phyloP scores from a whole-genome alignment of 1,284 basidiomycete species.

The Veloporphyrellus conicus region DNA sequence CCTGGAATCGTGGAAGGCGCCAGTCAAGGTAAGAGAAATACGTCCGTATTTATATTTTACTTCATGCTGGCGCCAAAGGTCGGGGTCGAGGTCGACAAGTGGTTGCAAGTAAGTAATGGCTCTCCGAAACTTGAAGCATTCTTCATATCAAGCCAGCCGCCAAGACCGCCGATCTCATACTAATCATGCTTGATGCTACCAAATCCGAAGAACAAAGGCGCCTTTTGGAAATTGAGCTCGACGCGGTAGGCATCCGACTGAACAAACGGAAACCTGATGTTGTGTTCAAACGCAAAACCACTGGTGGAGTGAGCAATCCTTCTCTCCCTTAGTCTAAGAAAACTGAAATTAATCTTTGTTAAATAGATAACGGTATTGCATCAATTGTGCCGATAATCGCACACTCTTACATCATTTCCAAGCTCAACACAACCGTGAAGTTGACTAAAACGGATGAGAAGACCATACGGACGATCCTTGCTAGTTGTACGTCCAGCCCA shows the following conservation, averaged over 20 bases:
- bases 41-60: background rate
- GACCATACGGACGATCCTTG: slow-evolving; percentile 87
- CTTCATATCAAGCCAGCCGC: slow-evolving; percentile 50
- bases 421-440: slow-evolving; percentile 89
- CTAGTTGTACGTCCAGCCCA: slow-evolving; percentile 59
- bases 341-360: background rate
- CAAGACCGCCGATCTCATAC: slow-evolving; percentile 93
- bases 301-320: slow-evolving; percentile 72
- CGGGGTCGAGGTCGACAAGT: slow-evolving; percentile 95
- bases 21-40: slow-evolving; percentile 56
- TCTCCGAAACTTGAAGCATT: background rate
- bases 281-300: slow-evolving; percentile 80
- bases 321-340: background rate
- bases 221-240: slow-evolving; percentile 87
- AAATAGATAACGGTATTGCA: slow-evolving; percentile 29
- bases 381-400: background rate
- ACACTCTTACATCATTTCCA: slow-evolving; percentile 7
- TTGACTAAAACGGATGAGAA: slow-evolving; percentile 94
- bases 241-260: slow-evolving; percentile 93
- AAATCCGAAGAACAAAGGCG: slow-evolving; percentile 91
- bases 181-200: slow-evolving; percentile 94
- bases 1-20: slow-evolving; percentile 98
- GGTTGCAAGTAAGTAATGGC: slow-evolving; percentile 60
- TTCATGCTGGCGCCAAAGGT: slow-evolving; percentile 40
- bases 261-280: slow-evolving; percentile 89